Evolutionary conservation across 345 rosid species (phyloP).

Genomic region (Brassica rapa): DNA sequence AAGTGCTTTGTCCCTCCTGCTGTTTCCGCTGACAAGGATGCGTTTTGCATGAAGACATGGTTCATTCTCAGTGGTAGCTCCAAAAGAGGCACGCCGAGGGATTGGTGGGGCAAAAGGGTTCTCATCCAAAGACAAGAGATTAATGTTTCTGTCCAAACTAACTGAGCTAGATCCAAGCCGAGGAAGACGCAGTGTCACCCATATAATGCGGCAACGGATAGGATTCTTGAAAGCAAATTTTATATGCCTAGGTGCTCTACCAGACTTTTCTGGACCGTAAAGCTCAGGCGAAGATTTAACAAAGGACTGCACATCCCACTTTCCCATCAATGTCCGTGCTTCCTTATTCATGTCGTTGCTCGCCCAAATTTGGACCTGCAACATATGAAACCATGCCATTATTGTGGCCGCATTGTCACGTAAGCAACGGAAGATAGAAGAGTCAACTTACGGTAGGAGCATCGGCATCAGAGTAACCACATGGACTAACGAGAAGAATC

Average conservation of each 20-base stretch:
- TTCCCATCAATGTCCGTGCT: constrained; percentile 82
- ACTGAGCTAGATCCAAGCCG: constrained; percentile 86
- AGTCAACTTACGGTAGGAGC: constrained; percentile 66
- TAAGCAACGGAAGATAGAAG: constrained; percentile 4
- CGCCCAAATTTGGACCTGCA: constrained; percentile 94
- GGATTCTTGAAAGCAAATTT: constrained; percentile 72
- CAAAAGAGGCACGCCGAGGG: constrained; percentile 76
- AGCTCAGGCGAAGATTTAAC: constrained; percentile 66
- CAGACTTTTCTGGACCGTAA: constrained; percentile 67
- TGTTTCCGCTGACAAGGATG: constrained; percentile 69
- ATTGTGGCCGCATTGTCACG: background rate
- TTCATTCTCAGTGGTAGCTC: constrained; percentile 65
- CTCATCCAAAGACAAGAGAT: constrained; percentile 77
- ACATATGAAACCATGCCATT: constrained; percentile 12
- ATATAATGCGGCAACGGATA: constrained; percentile 83
- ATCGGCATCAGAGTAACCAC: constrained; percentile 88
- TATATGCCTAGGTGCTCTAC: constrained; percentile 77
- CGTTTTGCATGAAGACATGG: constrained; percentile 90
- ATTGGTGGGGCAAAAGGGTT: constrained; percentile 82
- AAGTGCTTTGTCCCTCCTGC: constrained; percentile 49
- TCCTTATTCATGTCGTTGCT: constrained; percentile 80
- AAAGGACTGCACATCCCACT: constrained; percentile 89
- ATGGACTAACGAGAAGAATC: constrained; percentile 80
- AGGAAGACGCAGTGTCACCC: constrained; percentile 77
- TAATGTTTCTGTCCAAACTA: constrained; percentile 65